These are phyloP conservation scores for Mallotus nudiflorus DNA, from an alignment of 345 rosid species.

Conservation along the genomic window DNA sequence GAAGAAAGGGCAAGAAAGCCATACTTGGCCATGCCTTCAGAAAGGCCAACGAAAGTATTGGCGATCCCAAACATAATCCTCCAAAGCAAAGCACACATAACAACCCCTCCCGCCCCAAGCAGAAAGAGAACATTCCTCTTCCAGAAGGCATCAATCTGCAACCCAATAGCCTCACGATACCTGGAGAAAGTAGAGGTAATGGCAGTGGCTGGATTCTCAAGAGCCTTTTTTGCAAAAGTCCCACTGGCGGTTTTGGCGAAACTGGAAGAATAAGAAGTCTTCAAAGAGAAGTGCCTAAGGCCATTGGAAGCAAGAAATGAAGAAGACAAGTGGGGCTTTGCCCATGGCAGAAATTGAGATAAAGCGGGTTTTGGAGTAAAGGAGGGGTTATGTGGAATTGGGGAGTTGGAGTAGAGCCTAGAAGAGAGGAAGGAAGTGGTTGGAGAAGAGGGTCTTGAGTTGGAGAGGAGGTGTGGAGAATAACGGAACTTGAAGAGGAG, in stretches of 20 bases:
- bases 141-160: conserved; percentile 78
- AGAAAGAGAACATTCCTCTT: conserved; percentile 64
- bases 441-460: conserved; percentile 4
- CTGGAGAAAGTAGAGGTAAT: conserved; percentile 49
- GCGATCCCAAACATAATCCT: conserved; percentile 92
- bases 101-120: conserved; percentile 65
- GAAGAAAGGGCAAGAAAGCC: conserved; percentile 91
- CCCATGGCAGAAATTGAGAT: conserved; percentile 30
- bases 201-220: conserved; percentile 67
- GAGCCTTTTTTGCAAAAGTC: conserved; percentile 44
- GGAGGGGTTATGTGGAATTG: conserved; percentile 16
- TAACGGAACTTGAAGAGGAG: conserved; percentile 41
- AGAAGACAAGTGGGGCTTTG: conserved; percentile 18
- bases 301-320: conserved; percentile 13
- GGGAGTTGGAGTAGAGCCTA: no score
- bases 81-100: conserved; percentile 72
- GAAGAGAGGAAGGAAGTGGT: no score
- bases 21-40: conserved; percentile 91
- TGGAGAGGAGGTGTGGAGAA: conserved; percentile 27
- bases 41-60: conserved; percentile 72
- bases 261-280: conserved; percentile 27
- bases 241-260: conserved; percentile 36
- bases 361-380: conserved; percentile 40
- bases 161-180: conserved; percentile 66
- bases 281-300: conserved; percentile 43